Evolutionary conservation across 768 basidiomycete genomes (phyloP), one percentile per base, ranked within the genome.

Genomic region (Hypholoma fasciculare): DNA sequence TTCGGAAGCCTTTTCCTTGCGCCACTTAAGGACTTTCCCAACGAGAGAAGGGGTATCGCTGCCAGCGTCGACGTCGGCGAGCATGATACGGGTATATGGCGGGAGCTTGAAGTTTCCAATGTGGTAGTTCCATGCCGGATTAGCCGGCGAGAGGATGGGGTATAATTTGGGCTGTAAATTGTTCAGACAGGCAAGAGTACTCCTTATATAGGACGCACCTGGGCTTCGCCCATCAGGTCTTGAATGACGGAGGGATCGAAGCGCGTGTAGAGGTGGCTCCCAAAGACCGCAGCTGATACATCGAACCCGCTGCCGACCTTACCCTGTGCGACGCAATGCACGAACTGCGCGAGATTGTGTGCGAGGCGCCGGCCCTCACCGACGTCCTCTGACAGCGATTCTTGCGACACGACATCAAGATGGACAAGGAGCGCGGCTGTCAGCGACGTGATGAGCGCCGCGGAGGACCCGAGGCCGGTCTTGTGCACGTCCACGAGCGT

Each of bases 241-340:
- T 83, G 78, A 42, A 95, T 72, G 23, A 93, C 86, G 13, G 72
- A 74, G 4, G 93, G 90, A 67, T 84, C 83, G 70, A 98, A 98
- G 46, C 96, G 85, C 20, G 85, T 89, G 75, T 98, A 99, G 7
- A 94, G 68, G 65, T 98, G 96, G 67, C 94, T 95, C 20, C 97
- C 97, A 71, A 90, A 98, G 2, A 93, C 91, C 1, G 96, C 96
- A 0, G 94, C 85, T 6, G 93, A 87, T 48, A 99, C 92, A 67
- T 99, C 97, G 75, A 99, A 99, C 6, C 97, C 97, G 66, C 92
- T 94, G 30, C 97, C 97, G 14, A 99, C 89, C 74, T 99, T 99
- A 40, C 97, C 97, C 75, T 99, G 97, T 0, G 96, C 97, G 38
- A 95, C 78, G 68, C 95, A 98, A 71, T 99, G 97, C 7, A 94